These are phyloP conservation scores for Starmerella potacharoeniae DNA, from an alignment of 805 yeast species.

Conservation along the genomic window DNA sequence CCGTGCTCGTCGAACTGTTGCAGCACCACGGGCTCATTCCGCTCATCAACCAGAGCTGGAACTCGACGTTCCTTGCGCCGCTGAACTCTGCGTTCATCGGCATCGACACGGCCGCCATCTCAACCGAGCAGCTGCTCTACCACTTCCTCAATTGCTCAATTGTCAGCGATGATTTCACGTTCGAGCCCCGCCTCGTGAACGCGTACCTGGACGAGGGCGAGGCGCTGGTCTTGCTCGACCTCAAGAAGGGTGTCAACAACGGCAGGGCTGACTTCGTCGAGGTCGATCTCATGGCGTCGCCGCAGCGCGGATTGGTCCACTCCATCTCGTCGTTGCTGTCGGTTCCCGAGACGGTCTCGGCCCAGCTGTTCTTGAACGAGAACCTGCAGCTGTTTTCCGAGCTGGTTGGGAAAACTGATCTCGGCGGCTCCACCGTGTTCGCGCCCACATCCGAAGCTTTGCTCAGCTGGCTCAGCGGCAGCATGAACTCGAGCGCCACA, in stretches of 20 bases:
- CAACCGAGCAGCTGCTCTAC: slow-evolving; percentile 22
- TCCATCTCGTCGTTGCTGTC: slow-evolving; percentile 15
- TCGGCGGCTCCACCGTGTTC: slow-evolving; percentile 9
- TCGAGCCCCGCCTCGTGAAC: slow-evolving; percentile 3
- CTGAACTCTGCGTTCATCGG: slow-evolving; percentile 60
- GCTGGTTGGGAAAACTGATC: slow-evolving; percentile 6
- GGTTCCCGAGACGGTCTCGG: slow-evolving; percentile 17
- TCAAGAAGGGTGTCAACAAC: slow-evolving; percentile 17
- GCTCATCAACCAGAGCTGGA: slow-evolving; percentile 43
- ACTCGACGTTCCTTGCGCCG: slow-evolving; percentile 69
- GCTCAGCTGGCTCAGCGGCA: slow-evolving; percentile 3
- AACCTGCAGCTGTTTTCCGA: slow-evolving; percentile 13
- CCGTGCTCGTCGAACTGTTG: slow-evolving; percentile 46
- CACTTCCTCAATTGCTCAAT: slow-evolving; percentile 28
- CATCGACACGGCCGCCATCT: slow-evolving; percentile 10
- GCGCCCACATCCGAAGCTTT: slow-evolving; percentile 18
- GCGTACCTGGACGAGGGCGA: slow-evolving; percentile 17
- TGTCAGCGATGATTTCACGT: slow-evolving; percentile 6
- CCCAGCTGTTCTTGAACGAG: slow-evolving; percentile 10
- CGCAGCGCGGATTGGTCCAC: slow-evolving; percentile 24
- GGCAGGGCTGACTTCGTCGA: slow-evolving; percentile 17
- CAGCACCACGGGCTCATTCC: slow-evolving; percentile 58
- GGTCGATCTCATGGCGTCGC: slow-evolving; percentile 20
- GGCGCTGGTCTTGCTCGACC: slow-evolving; percentile 14
- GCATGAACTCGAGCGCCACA: slow-evolving; percentile 2